These are phyloP conservation scores for Polygonum aviculare DNA, from an alignment of 148 eudicot species.

Conservation along the genomic window DNA sequence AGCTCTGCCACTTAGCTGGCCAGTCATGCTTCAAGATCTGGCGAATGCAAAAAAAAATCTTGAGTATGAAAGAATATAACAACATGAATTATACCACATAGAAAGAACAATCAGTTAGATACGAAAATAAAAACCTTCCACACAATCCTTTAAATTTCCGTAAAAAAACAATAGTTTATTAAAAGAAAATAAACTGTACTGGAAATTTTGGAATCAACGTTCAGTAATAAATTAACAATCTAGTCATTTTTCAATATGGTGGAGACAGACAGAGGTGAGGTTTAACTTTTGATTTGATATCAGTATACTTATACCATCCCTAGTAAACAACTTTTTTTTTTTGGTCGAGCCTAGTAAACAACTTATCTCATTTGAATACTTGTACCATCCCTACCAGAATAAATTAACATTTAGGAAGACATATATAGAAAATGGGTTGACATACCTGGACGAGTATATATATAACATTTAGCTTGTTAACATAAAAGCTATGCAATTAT, in stretches of 20 bases:
- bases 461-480: conserved; percentile 82
- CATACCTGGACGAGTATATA: conserved; percentile 80
- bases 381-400: neutral
- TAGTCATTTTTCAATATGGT: neutral
- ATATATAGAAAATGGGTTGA: neutral
- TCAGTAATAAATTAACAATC: neutral
- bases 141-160: neutral
- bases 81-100: neutral
- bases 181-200: neutral
- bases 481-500: conserved; percentile 61
- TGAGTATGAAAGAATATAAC: neutral
- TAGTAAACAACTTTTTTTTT: too few species aligned
- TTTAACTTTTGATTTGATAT: neutral
- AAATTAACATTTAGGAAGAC: neutral
- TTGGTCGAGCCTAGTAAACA: neutral
- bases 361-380: too few species aligned
- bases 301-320: neutral
- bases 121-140: neutral
- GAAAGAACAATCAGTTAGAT: neutral
- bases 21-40: conserved; percentile 99
- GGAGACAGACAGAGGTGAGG: neutral
- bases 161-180: neutral
- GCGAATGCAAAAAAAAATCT: neutral
- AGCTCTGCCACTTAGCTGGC: conserved; percentile 92
- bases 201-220: neutral